phyloP scores from a whole-genome alignment of 768 basidiomycete genomes.

The Cystofilobasidium ferigula region DNA sequence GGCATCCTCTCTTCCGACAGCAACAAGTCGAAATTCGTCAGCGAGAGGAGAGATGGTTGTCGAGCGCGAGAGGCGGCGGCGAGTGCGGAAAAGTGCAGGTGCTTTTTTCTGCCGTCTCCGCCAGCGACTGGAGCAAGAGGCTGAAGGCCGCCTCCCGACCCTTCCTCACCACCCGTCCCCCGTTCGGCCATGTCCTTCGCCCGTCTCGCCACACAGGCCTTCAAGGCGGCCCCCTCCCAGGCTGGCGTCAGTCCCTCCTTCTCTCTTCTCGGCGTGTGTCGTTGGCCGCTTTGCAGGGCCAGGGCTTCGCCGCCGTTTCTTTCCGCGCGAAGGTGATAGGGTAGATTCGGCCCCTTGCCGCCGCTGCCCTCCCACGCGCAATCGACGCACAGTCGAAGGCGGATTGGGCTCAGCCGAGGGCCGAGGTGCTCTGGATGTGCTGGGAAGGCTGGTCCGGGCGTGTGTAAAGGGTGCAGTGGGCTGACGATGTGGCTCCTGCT shows the following conservation, averaged over 20 bases:
- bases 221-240: conserved; percentile 15
- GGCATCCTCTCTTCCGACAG: no score
- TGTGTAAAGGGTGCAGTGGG: background rate
- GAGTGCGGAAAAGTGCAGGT: background rate
- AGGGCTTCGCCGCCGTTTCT: background rate
- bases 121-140: no score
- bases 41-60: no score
- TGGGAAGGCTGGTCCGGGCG: no score
- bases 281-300: no score
- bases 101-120: background rate
- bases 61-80: background rate
- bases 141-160: no score
- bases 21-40: no score
- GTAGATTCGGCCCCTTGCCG: background rate
- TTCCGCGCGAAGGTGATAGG: background rate
- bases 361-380: background rate
- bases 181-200: conserved; percentile 20
- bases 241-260: conserved; percentile 13
- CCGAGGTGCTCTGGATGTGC: no score
- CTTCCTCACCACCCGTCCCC: background rate
- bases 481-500: background rate
- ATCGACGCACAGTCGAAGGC: no score
- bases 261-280: background rate
- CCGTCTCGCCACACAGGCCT: conserved; percentile 20
- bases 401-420: no score